Conservation (phyloP, 768 basidiomycete species). For the Ephemerocybe angulata region DNA sequence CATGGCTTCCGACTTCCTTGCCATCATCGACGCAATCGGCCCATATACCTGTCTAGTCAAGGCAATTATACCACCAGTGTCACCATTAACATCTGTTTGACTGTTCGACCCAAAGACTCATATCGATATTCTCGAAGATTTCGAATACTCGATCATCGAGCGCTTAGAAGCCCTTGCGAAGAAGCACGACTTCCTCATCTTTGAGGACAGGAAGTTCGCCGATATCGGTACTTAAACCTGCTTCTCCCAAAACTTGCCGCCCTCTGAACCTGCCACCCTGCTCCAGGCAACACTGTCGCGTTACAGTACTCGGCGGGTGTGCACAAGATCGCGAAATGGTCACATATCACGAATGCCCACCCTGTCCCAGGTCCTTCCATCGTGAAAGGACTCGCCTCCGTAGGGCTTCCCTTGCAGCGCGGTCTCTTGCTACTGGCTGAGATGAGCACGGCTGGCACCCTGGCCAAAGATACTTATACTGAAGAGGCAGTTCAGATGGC, state of each 20-base stretch:
- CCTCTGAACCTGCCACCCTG: neutral
- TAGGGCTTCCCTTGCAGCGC: conserved; percentile 80
- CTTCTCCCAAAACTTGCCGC: neutral
- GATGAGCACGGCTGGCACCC: conserved; percentile 89
- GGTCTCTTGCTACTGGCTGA: conserved; percentile 91
- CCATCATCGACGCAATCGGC: conserved; percentile 85
- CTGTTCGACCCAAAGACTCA: conserved; percentile 68
- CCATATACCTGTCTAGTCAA: conserved; percentile 92
- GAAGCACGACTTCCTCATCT: conserved; percentile 91
- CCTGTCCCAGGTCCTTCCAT: conserved; percentile 94
- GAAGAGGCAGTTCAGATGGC: conserved; percentile 86
- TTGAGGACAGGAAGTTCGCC: conserved; percentile 98
- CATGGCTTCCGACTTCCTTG: conserved; percentile 68
- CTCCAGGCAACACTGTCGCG: conserved; percentile 88
- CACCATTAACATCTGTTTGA: conserved; percentile 19
- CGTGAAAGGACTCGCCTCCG: conserved; percentile 80
- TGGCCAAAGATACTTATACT: conserved; percentile 83
- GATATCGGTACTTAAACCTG: conserved; percentile 71
- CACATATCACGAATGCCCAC: conserved; percentile 97
- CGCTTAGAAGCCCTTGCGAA: conserved; percentile 64
- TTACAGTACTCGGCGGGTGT: conserved; percentile 92
- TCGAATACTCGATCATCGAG: conserved; percentile 66
- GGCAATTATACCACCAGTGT: conserved; percentile 41
- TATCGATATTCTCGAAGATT: conserved; percentile 93
- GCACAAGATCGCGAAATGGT: conserved; percentile 92